Base-by-base conservation (phyloP, 768 basidiomycete species). In the Pilatotrama ljubarskyi region DNA sequence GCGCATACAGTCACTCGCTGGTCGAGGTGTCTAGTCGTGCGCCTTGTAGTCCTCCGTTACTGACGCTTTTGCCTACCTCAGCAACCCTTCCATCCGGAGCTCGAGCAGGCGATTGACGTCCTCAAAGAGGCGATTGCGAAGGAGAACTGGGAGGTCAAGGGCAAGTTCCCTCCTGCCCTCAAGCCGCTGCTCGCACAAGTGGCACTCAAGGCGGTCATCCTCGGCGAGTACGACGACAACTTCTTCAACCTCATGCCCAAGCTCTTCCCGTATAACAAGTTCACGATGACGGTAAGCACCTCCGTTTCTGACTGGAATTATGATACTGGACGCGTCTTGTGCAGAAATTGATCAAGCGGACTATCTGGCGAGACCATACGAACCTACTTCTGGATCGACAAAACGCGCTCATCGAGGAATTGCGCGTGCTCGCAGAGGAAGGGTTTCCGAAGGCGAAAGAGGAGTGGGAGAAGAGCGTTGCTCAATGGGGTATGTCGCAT, bases 181-280 rank as follows among this genome's bases (percentile, higher is more conserved):
- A 93, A 92, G 63, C 90, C 90, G 0, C 63, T 84, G 5, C 80
- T 98, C 3, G 76, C 79, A n/a, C 71, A 83, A 10, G 81, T 92
- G 40, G 92, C 94, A 0, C 69, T 91, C 38, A 80, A 86, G 50
- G 95, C 96, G 0, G 84, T 96, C 67, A 77, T 81, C 25, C 80
- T 91, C n/a, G 90, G 87, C 71, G 87, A 95, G 70, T 97, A 96
- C 73, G 90, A 93, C 62, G 95, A 96, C 17, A 84, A 90, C 66
- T 96, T 96, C 72, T 98, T 96, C 76, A 87, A 85, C 66, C 78
- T 89, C 18, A 90, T 98, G 85, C 93, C 95, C 0, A 79, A 75
- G 22, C 72, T 96, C 38, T 94, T 98, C 67, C 93, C 94, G 0
- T 98, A 98, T 70, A 99, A 99, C 76, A 87, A 88, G 64, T 99